Base-by-base conservation (phyloP, 768 basidiomycete species). In the Podaxis rugospora region DNA sequence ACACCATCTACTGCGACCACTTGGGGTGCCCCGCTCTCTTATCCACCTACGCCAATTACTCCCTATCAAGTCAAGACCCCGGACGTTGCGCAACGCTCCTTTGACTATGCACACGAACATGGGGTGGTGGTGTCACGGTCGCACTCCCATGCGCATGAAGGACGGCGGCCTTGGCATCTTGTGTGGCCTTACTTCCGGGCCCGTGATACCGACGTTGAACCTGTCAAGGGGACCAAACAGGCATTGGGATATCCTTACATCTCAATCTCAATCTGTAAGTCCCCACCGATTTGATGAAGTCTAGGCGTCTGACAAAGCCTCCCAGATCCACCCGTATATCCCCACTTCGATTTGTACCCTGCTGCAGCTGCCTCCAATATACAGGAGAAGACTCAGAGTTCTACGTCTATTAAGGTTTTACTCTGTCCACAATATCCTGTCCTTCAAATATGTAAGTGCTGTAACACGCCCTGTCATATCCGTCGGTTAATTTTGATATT, bases 1-100 rank as follows among this genome's bases (percentile, higher is more conserved):
- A 83, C 84, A 21, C 83, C 82, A 16, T 72, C 74, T 28, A 82
- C 80, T 2, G 78, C 80, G 16, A 82, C 82, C 2, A 76, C 75
- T 18, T 83, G 82, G 83, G 83, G 80, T 42, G 75, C 78, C 18
- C 78, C 79, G 11, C 66, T 74, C 36, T 78, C 76, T 2, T 80
- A 73, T 66, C 78, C 78, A 61, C 69, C 76, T 6, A 76, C 72
- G 52, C 76, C 78, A 9, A 55, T 64, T 16, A 72, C 76, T 6
- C 71, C 72, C 6, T 74, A 69, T 59, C 69, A 73, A 54, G 70
- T 78, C 9, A 69, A 63, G 5, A 78, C 78, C 11, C 80, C 79
- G 39, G 80, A 80, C 63, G 71, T 69, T 6, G 79, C 71, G 4
- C 73, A 77, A 59, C 74, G 75, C 39, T 53, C 65, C 11, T 75